These are phyloP conservation scores for Pleurotus pulmonarius DNA, from an alignment of 768 basidiomycete species.

Conservation along the genomic window DNA sequence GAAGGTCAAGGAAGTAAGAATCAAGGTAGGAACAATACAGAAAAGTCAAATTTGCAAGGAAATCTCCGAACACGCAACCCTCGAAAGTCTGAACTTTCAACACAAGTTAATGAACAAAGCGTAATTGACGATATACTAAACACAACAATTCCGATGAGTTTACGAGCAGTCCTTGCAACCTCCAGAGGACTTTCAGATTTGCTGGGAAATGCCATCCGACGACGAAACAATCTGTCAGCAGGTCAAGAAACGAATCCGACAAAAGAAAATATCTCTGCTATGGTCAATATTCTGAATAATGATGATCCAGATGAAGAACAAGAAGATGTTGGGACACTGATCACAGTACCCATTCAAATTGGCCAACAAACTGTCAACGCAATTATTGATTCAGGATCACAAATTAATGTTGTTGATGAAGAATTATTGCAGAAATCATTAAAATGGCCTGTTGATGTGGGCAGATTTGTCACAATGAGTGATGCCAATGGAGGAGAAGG, in stretches of 20 bases:
- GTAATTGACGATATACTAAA: conserved; percentile 1
- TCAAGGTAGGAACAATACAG: not conserved
- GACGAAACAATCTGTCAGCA: not conserved
- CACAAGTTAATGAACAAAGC: not conserved
- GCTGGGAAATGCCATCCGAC: not conserved
- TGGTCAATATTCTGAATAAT: not conserved
- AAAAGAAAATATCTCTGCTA: too few species aligned
- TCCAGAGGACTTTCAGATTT: not conserved
- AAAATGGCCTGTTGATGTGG: conserved; percentile 12
- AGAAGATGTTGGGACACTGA: conserved; percentile 6
- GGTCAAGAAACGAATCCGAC: too few species aligned
- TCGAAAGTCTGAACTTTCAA: conserved; percentile 4
- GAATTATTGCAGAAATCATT: conserved; percentile 8
- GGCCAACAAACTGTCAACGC: conserved; percentile 10
- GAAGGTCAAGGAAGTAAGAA: not conserved
- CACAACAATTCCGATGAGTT: not conserved
- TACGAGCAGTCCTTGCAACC: not conserved
- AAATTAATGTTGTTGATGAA: conserved; percentile 18
- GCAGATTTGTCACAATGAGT: conserved; percentile 10
- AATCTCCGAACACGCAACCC: too few species aligned
- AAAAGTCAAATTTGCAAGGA: too few species aligned
- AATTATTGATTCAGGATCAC: conserved; percentile 24
- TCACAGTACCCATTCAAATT: conserved; percentile 12
- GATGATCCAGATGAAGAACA: not conserved
- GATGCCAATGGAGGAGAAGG: conserved; percentile 26